Percentiles rank a stretch among this genome's conserved stretches.
Evolutionary conservation across 768 basidiomycete species (phyloP).

Genomic region (Podaxis sp.): DNA sequence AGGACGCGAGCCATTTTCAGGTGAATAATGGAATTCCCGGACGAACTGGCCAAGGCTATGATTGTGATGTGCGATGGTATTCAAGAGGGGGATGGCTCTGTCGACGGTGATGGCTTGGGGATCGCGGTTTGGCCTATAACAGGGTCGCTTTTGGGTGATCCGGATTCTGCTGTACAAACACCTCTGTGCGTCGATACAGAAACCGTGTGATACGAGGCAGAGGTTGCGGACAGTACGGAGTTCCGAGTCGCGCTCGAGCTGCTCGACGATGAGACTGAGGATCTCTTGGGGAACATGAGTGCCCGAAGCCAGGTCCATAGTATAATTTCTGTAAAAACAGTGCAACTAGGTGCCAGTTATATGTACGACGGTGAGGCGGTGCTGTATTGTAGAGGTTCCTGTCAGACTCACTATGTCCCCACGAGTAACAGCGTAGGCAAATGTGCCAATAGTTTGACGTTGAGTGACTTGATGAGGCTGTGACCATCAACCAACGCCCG

Average conservation of each 20-base stretch:
- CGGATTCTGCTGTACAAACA: not conserved
- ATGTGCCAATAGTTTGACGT: not conserved
- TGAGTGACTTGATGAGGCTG: not conserved
- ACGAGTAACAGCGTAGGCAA: not conserved
- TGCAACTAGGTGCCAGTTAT: not conserved
- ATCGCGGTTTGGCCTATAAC: not conserved
- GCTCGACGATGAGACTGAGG: not conserved
- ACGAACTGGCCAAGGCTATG: not conserved
- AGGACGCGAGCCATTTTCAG: not conserved
- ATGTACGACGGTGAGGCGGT: not conserved
- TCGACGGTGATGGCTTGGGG: not conserved
- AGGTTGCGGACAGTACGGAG: not conserved
- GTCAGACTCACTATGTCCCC: too few relatives aligned
- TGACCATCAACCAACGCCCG: too few relatives aligned
- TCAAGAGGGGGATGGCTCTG: not conserved
- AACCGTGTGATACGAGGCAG: not conserved
- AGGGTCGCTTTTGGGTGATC: not conserved
- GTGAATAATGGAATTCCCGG: not conserved
- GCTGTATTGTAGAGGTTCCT: not conserved
- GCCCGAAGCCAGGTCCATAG: not conserved
- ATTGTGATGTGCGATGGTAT: not conserved
- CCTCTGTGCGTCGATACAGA: not conserved
- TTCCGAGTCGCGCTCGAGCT: not conserved
- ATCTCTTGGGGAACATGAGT: not conserved
- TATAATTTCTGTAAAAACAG: not conserved